phyloP scores from a whole-genome alignment of 176 grass and related monocot species.

The Sorghum bicolor region DNA sequence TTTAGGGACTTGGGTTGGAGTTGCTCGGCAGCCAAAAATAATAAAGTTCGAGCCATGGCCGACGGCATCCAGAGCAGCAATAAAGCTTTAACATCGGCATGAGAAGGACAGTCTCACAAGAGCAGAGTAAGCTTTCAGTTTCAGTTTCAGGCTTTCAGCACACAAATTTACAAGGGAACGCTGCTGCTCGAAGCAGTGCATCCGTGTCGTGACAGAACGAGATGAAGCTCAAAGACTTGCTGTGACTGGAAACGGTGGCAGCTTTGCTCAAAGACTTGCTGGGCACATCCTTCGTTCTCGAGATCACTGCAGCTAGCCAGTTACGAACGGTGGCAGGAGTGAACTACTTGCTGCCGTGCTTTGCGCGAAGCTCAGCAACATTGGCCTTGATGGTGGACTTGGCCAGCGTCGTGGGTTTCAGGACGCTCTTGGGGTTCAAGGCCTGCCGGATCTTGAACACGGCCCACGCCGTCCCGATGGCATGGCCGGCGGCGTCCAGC shows the following conservation, averaged over 20 bases:
- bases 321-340: no score
- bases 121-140: background rate
- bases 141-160: background rate
- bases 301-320: background rate
- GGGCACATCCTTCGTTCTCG: background rate
- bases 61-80: no score
- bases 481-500: slow-evolving; percentile 66
- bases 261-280: background rate
- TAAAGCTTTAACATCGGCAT: background rate
- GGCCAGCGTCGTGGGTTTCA: slow-evolving; percentile 53
- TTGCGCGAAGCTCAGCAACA: slow-evolving; percentile 39
- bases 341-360: slow-evolving; percentile 28
- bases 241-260: no score
- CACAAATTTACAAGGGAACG: background rate
- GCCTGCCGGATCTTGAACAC: slow-evolving; percentile 87
- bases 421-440: slow-evolving; percentile 64
- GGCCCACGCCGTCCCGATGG: slow-evolving; percentile 57
- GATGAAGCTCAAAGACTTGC: background rate
- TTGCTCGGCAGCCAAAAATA: no score
- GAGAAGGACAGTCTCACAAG: background rate
- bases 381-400: slow-evolving; percentile 47
- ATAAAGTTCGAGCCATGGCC: no score
- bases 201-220: background rate
- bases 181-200: background rate
- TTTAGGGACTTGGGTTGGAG: no score